Percentiles rank a stretch among this genome's conserved stretches.
Evolutionary conservation across 2,329 filamentous ascomycete species (phyloP).

Genomic region (Aureobasidium subglaciale): DNA sequence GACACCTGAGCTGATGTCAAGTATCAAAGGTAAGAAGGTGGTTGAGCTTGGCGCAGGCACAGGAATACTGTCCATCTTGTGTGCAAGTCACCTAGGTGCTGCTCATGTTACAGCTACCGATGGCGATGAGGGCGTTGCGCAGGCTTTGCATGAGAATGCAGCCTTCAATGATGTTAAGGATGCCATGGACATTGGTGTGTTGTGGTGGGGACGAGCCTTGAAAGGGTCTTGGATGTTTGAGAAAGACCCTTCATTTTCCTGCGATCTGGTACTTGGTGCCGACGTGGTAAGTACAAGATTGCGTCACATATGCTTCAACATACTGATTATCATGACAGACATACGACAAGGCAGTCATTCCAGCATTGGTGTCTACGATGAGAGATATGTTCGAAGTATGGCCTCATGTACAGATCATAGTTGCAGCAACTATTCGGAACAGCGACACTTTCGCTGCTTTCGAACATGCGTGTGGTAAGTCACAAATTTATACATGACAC

Average conservation of each 20-base stretch:
- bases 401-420: conserved; percentile 52
- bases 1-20: conserved; percentile 27
- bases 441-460: conserved; percentile 61
- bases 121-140: conserved; percentile 65
- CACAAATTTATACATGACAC: neutral
- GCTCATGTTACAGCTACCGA: conserved; percentile 61
- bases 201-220: conserved; percentile 59
- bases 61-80: conserved; percentile 67
- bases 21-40: conserved; percentile 50
- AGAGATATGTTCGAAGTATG: conserved; percentile 54
- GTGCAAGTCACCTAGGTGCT: conserved; percentile 58
- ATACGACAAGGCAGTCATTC: conserved; percentile 60
- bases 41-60: conserved; percentile 72
- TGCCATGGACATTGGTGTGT: conserved; percentile 41
- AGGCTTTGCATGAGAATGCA: conserved; percentile 59
- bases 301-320: neutral
- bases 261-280: conserved; percentile 63
- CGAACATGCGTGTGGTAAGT: conserved; percentile 48
- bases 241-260: conserved; percentile 37
- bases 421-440: conserved; percentile 66
- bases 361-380: conserved; percentile 58
- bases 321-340: conserved; percentile 40
- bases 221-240: conserved; percentile 52
- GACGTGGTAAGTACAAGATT: conserved; percentile 59
- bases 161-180: conserved; percentile 59